Conservation (phyloP, 768 basidiomycete genomes). For the Boletus reticuloceps region DNA sequence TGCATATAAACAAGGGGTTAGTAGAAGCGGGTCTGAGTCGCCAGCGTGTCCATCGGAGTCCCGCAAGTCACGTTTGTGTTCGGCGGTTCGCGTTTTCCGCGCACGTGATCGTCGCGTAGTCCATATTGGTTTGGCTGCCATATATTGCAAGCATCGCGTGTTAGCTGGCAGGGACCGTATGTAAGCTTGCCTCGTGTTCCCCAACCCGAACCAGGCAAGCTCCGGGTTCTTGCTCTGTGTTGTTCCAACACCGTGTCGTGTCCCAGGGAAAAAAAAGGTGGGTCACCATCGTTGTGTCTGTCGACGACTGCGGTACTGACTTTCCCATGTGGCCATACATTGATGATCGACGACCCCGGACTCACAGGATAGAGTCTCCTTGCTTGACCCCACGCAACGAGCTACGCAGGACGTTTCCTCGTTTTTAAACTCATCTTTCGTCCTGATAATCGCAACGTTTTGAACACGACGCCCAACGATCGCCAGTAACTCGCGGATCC, state of each 20-base stretch:
- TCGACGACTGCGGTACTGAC: constrained; percentile 2
- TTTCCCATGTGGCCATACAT: background rate
- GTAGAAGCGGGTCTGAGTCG: no score
- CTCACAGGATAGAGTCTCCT: constrained; percentile 2
- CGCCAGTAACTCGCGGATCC: constrained; percentile 2
- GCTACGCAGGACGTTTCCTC: constrained; percentile 29
- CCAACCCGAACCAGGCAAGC: constrained; percentile 23
- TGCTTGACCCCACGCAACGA: constrained; percentile 17
- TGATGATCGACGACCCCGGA: background rate
- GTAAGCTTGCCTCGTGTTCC: constrained; percentile 32
- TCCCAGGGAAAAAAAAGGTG: constrained; percentile 21
- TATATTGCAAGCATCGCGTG: constrained; percentile 13
- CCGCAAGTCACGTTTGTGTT: no score
- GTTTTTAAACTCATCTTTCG: constrained; percentile 19
- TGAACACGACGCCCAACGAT: constrained; percentile 9
- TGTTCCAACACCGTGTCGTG: constrained; percentile 22
- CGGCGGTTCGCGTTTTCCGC: no score
- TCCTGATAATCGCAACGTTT: constrained; percentile 25
- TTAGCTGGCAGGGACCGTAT: constrained; percentile 12
- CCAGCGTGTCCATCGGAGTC: no score
- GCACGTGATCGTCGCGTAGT: constrained; percentile 24
- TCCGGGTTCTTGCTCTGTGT: constrained; percentile 22
- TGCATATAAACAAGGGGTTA: no score
- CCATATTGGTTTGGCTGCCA: background rate
- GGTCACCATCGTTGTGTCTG: constrained; percentile 3